phyloP scores from a whole-genome alignment of 2,329 filamentous ascomycete species.

The Colletotrichum truncatum region DNA sequence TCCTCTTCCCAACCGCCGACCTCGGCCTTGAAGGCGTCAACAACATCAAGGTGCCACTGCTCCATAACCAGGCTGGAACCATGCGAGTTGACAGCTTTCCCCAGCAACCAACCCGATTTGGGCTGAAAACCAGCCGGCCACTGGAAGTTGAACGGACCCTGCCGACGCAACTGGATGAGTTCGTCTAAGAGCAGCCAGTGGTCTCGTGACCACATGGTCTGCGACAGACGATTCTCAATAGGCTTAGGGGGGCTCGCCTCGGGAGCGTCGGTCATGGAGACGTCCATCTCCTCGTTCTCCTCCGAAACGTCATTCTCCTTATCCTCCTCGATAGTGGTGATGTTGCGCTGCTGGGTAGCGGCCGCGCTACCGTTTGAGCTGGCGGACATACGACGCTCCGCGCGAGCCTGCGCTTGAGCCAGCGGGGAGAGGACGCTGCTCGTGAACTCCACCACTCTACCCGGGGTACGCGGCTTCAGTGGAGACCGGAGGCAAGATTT shows the following conservation, averaged over 20 bases:
- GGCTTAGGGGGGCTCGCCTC: not conserved
- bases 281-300: constrained; percentile 13
- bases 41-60: constrained; percentile 66
- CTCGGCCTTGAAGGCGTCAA: constrained; percentile 60
- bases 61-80: constrained; percentile 58
- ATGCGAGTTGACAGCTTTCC: constrained; percentile 57
- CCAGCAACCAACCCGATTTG: constrained; percentile 49
- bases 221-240: constrained; percentile 42
- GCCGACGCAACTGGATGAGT: constrained; percentile 58
- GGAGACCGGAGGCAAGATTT: constrained; percentile 68
- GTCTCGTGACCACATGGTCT: constrained; percentile 55
- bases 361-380: constrained; percentile 5
- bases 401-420: constrained; percentile 45
- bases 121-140: constrained; percentile 37
- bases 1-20: constrained; percentile 60
- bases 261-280: constrained; percentile 25
- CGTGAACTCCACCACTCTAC: constrained; percentile 67
- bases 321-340: constrained; percentile 30
- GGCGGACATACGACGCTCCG: constrained; percentile 12
- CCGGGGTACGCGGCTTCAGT: constrained; percentile 65
- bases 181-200: constrained; percentile 65
- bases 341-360: constrained; percentile 2
- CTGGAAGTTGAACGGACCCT: constrained; percentile 49
- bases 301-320: constrained; percentile 45
- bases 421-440: constrained; percentile 58